phyloP scores from a whole-genome alignment of 2,329 filamentous ascomycete genomes.

The Trichophyton schoenleinii region DNA sequence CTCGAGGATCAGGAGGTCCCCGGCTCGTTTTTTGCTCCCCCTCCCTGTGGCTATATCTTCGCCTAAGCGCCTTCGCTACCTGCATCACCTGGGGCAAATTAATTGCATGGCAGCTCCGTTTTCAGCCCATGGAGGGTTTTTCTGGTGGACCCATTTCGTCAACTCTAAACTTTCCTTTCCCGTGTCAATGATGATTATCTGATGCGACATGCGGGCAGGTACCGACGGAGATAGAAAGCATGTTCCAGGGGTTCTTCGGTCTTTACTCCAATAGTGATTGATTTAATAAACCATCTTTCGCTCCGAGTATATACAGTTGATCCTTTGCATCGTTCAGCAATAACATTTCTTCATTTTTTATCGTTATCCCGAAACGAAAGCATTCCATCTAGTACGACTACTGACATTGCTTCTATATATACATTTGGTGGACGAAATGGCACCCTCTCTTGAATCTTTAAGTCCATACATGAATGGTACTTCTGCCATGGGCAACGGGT shows the following conservation, averaged over 20 bases:
- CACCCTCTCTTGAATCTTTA: not conserved
- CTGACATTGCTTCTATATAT: not conserved
- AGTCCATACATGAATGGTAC: not conserved
- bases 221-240: not conserved
- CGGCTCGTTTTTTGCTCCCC: not conserved
- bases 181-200: not conserved
- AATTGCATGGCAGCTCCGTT: not conserved
- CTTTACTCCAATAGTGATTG: not conserved
- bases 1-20: not conserved
- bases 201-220: not conserved
- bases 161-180: not conserved
- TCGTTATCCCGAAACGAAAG: not conserved
- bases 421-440: not conserved
- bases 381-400: not conserved
- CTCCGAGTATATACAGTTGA: not conserved
- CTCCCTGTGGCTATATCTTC: not conserved
- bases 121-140: not conserved
- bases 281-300: constrained; percentile 1
- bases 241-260: not conserved
- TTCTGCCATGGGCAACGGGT: not conserved
- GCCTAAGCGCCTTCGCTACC: not conserved
- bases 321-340: not conserved
- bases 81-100: not conserved
- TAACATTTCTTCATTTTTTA: not conserved
- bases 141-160: not conserved